A percentile compares a stretch with the other conserved stretches of the same genome.
Evolutionary conservation across 2,329 filamentous ascomycete species (phyloP).

Genomic region (Penicillium sp.): DNA sequence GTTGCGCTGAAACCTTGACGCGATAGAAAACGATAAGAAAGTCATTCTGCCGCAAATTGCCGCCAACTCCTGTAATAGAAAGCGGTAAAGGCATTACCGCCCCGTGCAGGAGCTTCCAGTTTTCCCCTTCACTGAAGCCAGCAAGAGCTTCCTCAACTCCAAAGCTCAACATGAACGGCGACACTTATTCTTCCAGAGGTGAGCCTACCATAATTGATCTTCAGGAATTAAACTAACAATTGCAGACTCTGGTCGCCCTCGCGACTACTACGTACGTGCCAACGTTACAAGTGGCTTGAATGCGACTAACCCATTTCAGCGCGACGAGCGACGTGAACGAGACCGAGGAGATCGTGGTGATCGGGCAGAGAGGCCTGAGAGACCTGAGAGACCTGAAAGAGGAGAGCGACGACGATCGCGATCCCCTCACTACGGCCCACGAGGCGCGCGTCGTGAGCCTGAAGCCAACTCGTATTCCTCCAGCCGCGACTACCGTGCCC

Average conservation of each 20-base stretch:
- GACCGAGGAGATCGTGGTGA: constrained; percentile 44
- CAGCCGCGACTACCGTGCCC: constrained; percentile 86
- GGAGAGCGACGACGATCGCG: constrained; percentile 76
- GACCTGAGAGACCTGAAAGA: constrained; percentile 25
- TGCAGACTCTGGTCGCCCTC: constrained; percentile 53
- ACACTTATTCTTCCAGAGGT: constrained; percentile 79
- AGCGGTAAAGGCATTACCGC: constrained; percentile 28
- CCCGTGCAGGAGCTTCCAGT: constrained; percentile 30
- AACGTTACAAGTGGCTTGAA: constrained; percentile 7
- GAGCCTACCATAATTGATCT: constrained; percentile 28
- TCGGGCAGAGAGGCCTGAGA: constrained; percentile 13
- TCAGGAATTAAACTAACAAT: constrained; percentile 27
- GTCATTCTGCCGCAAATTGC: constrained; percentile 27
- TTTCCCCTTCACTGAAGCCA: constrained; percentile 29
- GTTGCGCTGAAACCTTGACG: background rate
- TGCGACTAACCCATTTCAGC: constrained; percentile 32
- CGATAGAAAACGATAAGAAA: constrained; percentile 8
- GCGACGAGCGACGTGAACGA: constrained; percentile 51
- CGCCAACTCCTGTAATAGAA: constrained; percentile 9
- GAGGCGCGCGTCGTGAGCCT: constrained; percentile 68
- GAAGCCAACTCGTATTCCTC: constrained; percentile 87
- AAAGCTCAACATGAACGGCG: constrained; percentile 72
- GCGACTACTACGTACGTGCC: constrained; percentile 55
- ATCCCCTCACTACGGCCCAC: constrained; percentile 74
- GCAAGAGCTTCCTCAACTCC: constrained; percentile 17